These are phyloP conservation scores for Backusella parvicylindrica DNA, from an alignment of 192 early-diverging fungal genomes.

Conservation along the genomic window DNA sequence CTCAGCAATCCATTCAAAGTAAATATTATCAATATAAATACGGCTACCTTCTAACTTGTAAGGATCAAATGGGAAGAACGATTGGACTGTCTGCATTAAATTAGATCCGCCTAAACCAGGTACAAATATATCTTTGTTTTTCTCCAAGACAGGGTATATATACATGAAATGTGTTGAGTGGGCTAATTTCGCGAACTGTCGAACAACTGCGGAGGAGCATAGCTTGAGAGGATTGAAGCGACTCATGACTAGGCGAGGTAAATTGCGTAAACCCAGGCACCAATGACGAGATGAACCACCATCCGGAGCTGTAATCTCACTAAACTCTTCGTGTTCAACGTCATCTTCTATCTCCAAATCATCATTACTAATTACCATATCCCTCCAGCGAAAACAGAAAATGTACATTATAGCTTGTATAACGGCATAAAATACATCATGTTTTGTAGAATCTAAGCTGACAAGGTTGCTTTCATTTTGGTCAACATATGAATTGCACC, in stretches of 20 bases:
- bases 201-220: constrained; percentile 71
- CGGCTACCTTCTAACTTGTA: constrained; percentile 68
- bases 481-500: constrained; percentile 67
- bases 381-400: constrained; percentile 93
- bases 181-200: constrained; percentile 82
- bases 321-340: constrained; percentile 11
- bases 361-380: constrained; percentile 47
- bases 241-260: constrained; percentile 75
- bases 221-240: constrained; percentile 77
- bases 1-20: constrained; percentile 76
- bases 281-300: constrained; percentile 37
- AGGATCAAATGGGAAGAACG: constrained; percentile 96
- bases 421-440: constrained; percentile 81
- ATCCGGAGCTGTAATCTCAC: not conserved
- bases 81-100: constrained; percentile 35
- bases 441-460: constrained; percentile 52
- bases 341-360: constrained; percentile 28
- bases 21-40: constrained; percentile 65
- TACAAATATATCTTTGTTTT: constrained; percentile 49
- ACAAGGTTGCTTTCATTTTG: constrained; percentile 47
- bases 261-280: constrained; percentile 56
- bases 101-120: constrained; percentile 12
- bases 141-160: constrained; percentile 72
- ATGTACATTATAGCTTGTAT: constrained; percentile 90
- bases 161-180: constrained; percentile 82